A percentile compares a stretch with the other conserved stretches of the same genome.
Evolutionary conservation across 345 rosid genomes (phyloP).

Genomic region (Passiflora organensis): DNA sequence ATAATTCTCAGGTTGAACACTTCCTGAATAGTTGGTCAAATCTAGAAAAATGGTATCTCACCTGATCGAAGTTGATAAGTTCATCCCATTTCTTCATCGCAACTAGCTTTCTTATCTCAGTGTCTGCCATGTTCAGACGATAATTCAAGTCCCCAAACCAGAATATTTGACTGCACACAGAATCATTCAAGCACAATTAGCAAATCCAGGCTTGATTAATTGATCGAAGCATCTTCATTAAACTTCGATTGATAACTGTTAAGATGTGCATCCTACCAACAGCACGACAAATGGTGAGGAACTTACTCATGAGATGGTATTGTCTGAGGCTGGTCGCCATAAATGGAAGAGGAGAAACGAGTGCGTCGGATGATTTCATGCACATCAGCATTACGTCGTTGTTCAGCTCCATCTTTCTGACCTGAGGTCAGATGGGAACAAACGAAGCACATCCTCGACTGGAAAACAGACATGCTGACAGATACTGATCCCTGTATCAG

Average conservation of each 20-base stretch:
- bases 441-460: slow-evolving; percentile 90
- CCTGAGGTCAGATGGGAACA: slow-evolving; percentile 99
- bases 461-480: slow-evolving; percentile 87
- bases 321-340: slow-evolving; percentile 70
- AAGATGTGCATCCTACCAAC: no score
- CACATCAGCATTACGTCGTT: slow-evolving; percentile 87
- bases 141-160: slow-evolving; percentile 99
- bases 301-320: slow-evolving; percentile 92
- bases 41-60: slow-evolving; percentile 14
- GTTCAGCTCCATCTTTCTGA: slow-evolving; percentile 85
- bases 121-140: slow-evolving; percentile 70
- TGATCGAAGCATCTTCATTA: no score
- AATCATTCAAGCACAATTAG: slow-evolving; percentile 7
- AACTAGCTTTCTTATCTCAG: slow-evolving; percentile 72
- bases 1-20: no score
- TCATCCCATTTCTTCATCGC: slow-evolving; percentile 71
- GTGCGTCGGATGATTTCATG: slow-evolving; percentile 77
- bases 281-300: no score
- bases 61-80: slow-evolving; percentile 77
- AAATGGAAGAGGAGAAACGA: slow-evolving; percentile 59
- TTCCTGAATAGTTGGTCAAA: background rate
- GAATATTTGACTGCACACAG: slow-evolving; percentile 68
- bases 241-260: no score
- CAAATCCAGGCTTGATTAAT: background rate
- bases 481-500: slow-evolving; percentile 93